phyloP scores from a whole-genome alignment of 192 early-diverging fungal genomes.

The Funneliformis mosseae region DNA sequence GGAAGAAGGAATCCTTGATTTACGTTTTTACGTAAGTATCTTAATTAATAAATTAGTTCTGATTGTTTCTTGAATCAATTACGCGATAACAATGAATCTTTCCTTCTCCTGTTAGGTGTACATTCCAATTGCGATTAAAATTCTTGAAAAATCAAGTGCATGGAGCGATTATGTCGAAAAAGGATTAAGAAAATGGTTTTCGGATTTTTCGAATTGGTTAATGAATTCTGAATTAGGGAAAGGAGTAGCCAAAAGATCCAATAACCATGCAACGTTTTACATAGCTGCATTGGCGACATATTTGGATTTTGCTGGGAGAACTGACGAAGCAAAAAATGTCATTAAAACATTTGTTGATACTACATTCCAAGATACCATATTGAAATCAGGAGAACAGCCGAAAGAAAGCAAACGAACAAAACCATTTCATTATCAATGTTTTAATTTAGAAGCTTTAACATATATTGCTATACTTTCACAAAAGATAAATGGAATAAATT shows the following conservation, averaged over 20 bases:
- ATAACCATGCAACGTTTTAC: slow-evolving; percentile 43
- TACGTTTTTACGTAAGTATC: neutral
- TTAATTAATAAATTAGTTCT: neutral
- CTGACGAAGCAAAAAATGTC: slow-evolving; percentile 16
- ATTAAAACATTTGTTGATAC: slow-evolving; percentile 29
- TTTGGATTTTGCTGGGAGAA: slow-evolving; percentile 24
- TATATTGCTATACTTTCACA: slow-evolving; percentile 3
- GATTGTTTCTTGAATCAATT: neutral
- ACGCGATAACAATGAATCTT: neutral
- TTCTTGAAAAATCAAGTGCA: neutral
- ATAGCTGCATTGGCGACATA: slow-evolving; percentile 40
- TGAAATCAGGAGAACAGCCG: slow-evolving; percentile 39
- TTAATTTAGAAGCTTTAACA: slow-evolving; percentile 40
- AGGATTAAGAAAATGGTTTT: slow-evolving; percentile 34
- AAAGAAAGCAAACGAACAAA: slow-evolving; percentile 36
- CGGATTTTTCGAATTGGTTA: slow-evolving; percentile 41
- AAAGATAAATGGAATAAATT: slow-evolving; percentile 1
- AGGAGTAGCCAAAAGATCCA: slow-evolving; percentile 19
- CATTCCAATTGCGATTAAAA: neutral
- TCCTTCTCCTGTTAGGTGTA: neutral
- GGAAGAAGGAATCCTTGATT: slow-evolving; percentile 16
- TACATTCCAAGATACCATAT: slow-evolving; percentile 31
- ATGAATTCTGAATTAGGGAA: slow-evolving; percentile 33
- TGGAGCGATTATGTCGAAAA: neutral
- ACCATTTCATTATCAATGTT: slow-evolving; percentile 44